Conservation (phyloP, 441 rosid genomes). For the Cnidoscolus chayamansa region DNA sequence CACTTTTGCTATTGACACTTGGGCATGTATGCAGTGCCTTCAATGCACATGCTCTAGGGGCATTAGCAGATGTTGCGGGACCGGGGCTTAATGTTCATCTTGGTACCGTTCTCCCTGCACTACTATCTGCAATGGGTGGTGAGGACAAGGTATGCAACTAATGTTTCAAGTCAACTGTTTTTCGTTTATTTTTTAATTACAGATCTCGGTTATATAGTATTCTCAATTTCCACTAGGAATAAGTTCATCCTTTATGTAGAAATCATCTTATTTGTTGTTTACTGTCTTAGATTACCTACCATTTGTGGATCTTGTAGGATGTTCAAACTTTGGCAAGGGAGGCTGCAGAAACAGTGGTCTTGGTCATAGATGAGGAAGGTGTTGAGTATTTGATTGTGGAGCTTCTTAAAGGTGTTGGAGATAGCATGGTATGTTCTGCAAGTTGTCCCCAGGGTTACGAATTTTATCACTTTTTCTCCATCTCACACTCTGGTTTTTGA, state of each 20-base stretch:
- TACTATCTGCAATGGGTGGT: conserved; percentile 88
- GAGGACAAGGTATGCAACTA: conserved; percentile 55
- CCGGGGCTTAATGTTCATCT: conserved; percentile 88
- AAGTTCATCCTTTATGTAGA: neutral
- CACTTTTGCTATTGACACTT: conserved; percentile 18
- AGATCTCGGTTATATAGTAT: neutral
- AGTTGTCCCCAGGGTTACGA: neutral
- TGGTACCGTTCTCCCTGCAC: conserved; percentile 88
- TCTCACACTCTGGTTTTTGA: conserved; percentile 13
- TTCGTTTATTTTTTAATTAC: neutral
- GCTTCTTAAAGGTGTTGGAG: conserved; percentile 84
- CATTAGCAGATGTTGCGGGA: conserved; percentile 98
- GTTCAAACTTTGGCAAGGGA: conserved; percentile 85
- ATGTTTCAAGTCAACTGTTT: neutral
- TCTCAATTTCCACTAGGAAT: neutral
- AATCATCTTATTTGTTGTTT: conserved; percentile 10
- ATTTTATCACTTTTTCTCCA: neutral
- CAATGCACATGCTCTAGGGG: conserved; percentile 98
- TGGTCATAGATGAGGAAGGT: conserved; percentile 96
- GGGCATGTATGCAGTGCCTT: conserved; percentile 61
- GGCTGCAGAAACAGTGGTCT: conserved; percentile 86
- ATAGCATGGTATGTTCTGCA: conserved; percentile 55
- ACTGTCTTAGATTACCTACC: conserved; percentile 13
- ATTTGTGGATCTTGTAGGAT: conserved; percentile 45
- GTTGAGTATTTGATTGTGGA: conserved; percentile 76